A percentile compares a stretch with the other conserved stretches of the same genome.
Conservation (phyloP, 768 basidiomycete genomes). For the Suillus paluster region DNA sequence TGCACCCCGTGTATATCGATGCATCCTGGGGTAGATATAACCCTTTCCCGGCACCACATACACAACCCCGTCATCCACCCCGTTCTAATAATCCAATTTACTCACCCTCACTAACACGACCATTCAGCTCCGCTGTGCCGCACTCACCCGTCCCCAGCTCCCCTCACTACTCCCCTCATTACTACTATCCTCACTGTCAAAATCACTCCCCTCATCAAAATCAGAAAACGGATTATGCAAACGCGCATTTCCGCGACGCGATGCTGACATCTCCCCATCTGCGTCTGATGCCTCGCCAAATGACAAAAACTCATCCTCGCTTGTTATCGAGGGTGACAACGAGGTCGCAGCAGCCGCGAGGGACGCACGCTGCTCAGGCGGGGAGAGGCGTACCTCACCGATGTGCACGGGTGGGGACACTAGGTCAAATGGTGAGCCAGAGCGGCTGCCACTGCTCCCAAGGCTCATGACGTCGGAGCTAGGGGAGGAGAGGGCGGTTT, state of each 20-base stretch:
- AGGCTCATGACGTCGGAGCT: not conserved
- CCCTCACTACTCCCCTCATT: conserved; percentile 1
- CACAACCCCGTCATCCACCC: not conserved
- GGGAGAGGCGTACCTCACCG: not conserved
- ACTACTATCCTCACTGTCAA: not conserved
- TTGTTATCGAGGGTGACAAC: not conserved
- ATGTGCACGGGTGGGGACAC: not conserved
- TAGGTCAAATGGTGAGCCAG: not conserved
- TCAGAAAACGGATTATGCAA: not conserved
- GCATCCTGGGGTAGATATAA: too few relatives aligned
- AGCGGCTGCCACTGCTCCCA: not conserved
- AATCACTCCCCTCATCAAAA: not conserved
- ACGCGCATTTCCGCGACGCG: not conserved
- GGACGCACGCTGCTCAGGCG: not conserved
- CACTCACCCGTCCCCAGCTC: not conserved
- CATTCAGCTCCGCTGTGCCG: not conserved
- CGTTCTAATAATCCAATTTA: not conserved
- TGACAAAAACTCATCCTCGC: not conserved
- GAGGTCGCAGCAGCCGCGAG: not conserved
- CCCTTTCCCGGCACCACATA: not conserved
- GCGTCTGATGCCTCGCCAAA: not conserved
- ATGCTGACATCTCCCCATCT: not conserved
- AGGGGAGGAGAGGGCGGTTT: conserved; percentile 14
- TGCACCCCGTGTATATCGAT: too few relatives aligned
- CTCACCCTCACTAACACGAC: not conserved